A percentile compares a stretch with the other conserved stretches of the same genome.
phyloP scores from a whole-genome alignment of 805 yeast genomes.

The Teunomyces stri region DNA sequence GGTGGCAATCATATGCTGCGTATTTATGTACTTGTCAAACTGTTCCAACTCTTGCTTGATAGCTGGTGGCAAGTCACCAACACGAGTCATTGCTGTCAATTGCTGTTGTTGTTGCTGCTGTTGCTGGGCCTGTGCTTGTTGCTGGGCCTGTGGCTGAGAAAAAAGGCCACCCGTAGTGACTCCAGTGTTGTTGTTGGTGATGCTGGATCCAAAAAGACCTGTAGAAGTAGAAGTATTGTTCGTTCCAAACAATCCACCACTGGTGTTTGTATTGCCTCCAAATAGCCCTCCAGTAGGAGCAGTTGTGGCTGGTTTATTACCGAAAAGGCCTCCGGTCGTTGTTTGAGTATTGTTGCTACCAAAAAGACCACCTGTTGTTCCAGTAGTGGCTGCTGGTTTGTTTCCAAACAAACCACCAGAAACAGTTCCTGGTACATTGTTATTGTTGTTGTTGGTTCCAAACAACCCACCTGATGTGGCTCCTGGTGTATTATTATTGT shows the following conservation, averaged over 20 bases:
- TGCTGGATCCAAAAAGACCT: conserved; percentile 7
- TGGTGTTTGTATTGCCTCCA: conserved; percentile 2
- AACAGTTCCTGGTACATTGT: conserved; percentile 1
- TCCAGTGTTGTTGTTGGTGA: neutral
- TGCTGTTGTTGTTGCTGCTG: conserved; percentile 45
- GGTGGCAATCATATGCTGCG: conserved; percentile 71
- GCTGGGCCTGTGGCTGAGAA: conserved; percentile 6
- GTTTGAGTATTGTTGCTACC: conserved; percentile 11
- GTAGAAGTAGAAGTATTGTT: conserved; percentile 6
- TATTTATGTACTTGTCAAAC: conserved; percentile 67
- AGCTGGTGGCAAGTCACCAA: conserved; percentile 71
- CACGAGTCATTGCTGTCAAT: conserved; percentile 71
- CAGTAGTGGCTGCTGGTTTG: neutral
- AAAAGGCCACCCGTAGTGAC: conserved; percentile 6
- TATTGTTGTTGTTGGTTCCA: neutral
- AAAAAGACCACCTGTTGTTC: conserved; percentile 9
- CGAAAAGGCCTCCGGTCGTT: conserved; percentile 8
- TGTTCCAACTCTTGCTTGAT: conserved; percentile 66
- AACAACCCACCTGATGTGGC: conserved; percentile 7
- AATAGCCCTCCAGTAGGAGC: conserved; percentile 11
- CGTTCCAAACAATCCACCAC: conserved; percentile 9
- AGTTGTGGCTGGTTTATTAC: conserved; percentile 9
- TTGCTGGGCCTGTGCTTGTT: conserved; percentile 18
- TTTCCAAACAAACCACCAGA: conserved; percentile 9
- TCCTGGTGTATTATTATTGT: neutral